Base-by-base conservation (phyloP, 768 basidiomycete genomes). In the Gymnopilus junonius region DNA sequence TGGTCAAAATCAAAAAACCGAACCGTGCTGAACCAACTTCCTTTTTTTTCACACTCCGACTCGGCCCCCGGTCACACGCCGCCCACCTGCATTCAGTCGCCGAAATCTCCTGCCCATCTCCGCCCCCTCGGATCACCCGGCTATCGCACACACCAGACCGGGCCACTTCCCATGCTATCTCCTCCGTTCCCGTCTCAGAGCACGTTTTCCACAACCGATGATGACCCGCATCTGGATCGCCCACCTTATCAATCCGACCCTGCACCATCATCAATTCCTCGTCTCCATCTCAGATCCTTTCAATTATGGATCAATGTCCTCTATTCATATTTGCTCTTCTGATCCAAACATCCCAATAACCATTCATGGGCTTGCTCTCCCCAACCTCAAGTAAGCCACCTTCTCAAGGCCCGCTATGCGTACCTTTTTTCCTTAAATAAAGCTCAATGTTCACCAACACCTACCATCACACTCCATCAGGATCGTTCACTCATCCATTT, bases 221-320 rank as follows among this genome's bases (percentile, higher is more conserved):
- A 54, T 27, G 39, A 23, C 54, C n/a, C 54, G 54, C 54, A 55
- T 39, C 54, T 27, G 27, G 31, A 61, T 61, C 60, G 60, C 40
- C 60, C 69, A 75, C 73, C 72, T 74, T 74, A 77, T 77, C 77
- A 77, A 54, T 37, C 15, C 69, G 76, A 73, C 75, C 76, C 76
- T 77, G 76, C 71, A 68, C 62, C 27, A 37, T 31, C 58, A 59
- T 59, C 62, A 51, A 53, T 42, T 32, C 37, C 50, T 17, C 29
- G 25, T 29, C 21, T 1, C 31, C 42, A 62, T 62, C 61, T 64
- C 58, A 59, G 58, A 65, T 67, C 64, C 45, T 15, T 61, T 39
- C 51, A 59, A 54, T 54, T 54, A 54, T 54, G 53, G 53, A 34
- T 32, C 45, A 46, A 46, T 12, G 25, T 11, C 43, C 20, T 53